Base-by-base conservation (phyloP, 1,284 basidiomycete species). In the Rhodofomes roseus region DNA sequence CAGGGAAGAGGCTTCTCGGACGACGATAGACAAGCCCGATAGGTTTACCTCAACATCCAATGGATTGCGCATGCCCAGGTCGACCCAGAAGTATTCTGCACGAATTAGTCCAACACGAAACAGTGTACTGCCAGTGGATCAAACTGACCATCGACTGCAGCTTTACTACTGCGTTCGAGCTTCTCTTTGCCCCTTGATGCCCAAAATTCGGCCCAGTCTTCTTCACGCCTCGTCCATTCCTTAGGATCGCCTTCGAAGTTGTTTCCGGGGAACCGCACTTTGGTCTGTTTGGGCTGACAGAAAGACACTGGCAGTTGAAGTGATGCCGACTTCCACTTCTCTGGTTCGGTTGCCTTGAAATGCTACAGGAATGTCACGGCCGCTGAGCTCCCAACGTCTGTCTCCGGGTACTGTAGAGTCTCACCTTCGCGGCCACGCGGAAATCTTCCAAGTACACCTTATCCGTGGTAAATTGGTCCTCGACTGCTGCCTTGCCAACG, bases 381-480 rank as follows among this genome's bases (percentile, higher is more conserved):
- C 29, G 27, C 43, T 36, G 5, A 39, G 25, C 8, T 56, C 40
- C 37, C 12, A 31, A 11, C 31, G 31, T 12, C 56, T 37, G 29
- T 20, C 12, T 27, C 12, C 5, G 14, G 44, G 16, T 12, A 25
- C n/a, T 34, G 48, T 16, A 22, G 4, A n/a, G 34, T 11, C 36
- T 46, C 65, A 92, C 90, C 67, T 83, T 80, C 62, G 87, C 84
- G 16, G 91, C 87, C n/a, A 89, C 84, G 37, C 85, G 81, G 65
- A 93, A 92, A 70, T 93, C 91, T 59, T 92, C 90, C 20, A 93
- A 68, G 62, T 84, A 88, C 1, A 88, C 76, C 63, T 85, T 87
- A 65, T 90, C 87, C 40, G 78, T 77, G 34, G 67, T 71, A 2
- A 68, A 59, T 5, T 59, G 63, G 64, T 70, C 63, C 52, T 65